Conservation (phyloP, 208 protist genomes). For the Trypanosoma brucei region DNA sequence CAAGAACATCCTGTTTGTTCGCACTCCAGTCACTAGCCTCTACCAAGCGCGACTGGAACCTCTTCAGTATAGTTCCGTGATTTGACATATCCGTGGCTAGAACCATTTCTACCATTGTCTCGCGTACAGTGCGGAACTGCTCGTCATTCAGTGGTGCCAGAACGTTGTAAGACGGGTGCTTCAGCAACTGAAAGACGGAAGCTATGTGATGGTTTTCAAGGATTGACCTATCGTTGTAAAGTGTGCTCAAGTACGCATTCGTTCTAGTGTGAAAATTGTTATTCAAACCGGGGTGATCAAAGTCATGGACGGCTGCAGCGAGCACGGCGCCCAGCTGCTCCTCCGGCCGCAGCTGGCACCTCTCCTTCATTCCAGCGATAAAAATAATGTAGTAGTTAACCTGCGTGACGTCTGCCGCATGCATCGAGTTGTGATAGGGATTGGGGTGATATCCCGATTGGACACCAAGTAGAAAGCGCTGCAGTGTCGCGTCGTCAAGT, state of each 20-base stretch:
- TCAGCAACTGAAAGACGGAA: constrained; percentile 82
- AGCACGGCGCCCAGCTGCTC: constrained; percentile 90
- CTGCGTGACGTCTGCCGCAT: constrained; percentile 91
- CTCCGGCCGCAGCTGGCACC: constrained; percentile 75
- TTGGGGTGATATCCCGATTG: constrained; percentile 88
- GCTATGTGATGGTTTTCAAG: constrained; percentile 94
- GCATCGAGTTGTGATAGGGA: constrained; percentile 91
- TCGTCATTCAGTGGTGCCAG: constrained; percentile 71
- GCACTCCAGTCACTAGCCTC: constrained; percentile 69
- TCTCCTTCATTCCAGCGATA: constrained; percentile 56
- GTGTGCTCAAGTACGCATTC: constrained; percentile 82
- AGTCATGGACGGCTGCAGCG: constrained; percentile 93
- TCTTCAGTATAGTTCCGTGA: constrained; percentile 87
- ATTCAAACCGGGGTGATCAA: constrained; percentile 95
- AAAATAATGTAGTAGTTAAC: constrained; percentile 92
- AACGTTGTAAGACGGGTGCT: constrained; percentile 77
- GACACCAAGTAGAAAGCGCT: constrained; percentile 79
- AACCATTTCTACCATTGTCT: constrained; percentile 90
- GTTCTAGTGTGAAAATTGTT: constrained; percentile 96
- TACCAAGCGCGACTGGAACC: constrained; percentile 71
- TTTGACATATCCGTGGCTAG: constrained; percentile 93
- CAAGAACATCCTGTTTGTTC: constrained; percentile 77
- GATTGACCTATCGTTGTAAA: constrained; percentile 92
- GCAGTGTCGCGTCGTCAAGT: constrained; percentile 72
- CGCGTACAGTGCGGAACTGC: constrained; percentile 74